phyloP scores from a whole-genome alignment of 2,329 filamentous ascomycete genomes.

The Proliferodiscus dingleyae region DNA sequence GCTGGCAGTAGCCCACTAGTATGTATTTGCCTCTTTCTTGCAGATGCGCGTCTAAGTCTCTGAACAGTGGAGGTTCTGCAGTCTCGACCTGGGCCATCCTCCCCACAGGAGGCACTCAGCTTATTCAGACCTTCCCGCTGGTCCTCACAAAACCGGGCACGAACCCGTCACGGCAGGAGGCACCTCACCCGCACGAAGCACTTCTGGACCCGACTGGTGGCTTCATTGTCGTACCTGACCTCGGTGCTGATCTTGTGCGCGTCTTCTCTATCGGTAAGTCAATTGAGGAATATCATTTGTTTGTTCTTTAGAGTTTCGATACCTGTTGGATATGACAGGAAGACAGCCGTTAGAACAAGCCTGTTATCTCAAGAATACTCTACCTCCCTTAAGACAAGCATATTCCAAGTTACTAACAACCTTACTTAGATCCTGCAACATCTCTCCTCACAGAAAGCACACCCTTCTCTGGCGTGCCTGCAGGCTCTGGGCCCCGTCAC shows the following conservation, averaged over 20 bases:
- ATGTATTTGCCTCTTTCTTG: slow-evolving; percentile 41
- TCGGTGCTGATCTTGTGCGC: slow-evolving; percentile 46
- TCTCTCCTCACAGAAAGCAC: slow-evolving; percentile 35
- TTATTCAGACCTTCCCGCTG: slow-evolving; percentile 39
- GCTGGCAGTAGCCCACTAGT: slow-evolving; percentile 31
- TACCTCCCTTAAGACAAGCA: neutral
- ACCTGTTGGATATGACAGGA: too few species aligned
- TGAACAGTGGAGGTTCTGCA: slow-evolving; percentile 18
- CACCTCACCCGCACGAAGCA: slow-evolving; percentile 47
- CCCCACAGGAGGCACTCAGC: slow-evolving; percentile 13
- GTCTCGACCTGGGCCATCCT: slow-evolving; percentile 36
- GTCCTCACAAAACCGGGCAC: slow-evolving; percentile 33
- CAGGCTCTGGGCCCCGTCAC: slow-evolving; percentile 49
- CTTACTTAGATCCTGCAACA: slow-evolving; percentile 21
- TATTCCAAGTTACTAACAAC: neutral
- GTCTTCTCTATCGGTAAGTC: slow-evolving; percentile 38
- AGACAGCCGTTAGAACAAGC: too few species aligned
- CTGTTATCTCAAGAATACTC: slow-evolving; percentile 24
- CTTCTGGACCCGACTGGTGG: slow-evolving; percentile 47
- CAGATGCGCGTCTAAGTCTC: slow-evolving; percentile 27
- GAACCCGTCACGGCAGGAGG: slow-evolving; percentile 36
- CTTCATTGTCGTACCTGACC: slow-evolving; percentile 47
- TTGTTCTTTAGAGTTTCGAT: too few species aligned
- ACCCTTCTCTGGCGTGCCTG: slow-evolving; percentile 31
- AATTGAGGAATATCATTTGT: neutral